Percentiles rank a stretch among this genome's conserved stretches.
Evolutionary conservation across 371 early-diverging fungal species (phyloP).

Genomic region (Mucor velutinosus): DNA sequence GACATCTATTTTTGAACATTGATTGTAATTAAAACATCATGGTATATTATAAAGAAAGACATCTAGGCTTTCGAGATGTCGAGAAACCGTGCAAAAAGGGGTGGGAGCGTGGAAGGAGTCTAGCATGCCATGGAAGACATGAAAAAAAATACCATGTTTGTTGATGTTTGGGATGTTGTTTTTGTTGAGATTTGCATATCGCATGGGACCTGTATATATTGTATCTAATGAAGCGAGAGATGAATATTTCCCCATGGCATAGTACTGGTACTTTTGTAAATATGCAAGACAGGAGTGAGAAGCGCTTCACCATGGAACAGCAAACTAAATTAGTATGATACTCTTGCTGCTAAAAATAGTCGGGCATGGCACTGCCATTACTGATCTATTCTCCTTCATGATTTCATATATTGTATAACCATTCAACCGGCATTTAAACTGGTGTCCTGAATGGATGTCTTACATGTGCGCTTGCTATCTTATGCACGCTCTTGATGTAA

Average conservation of each 20-base stretch:
- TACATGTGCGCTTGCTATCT: neutral
- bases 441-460: neutral
- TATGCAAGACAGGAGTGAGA: neutral
- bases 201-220: neutral
- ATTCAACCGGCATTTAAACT: neutral
- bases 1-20: slow-evolving; percentile 4
- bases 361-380: neutral
- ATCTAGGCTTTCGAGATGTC: neutral
- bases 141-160: neutral
- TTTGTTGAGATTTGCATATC: neutral
- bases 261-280: neutral
- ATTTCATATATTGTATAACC: neutral
- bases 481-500: neutral
- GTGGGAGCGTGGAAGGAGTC: neutral
- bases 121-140: neutral
- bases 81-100: neutral
- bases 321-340: neutral
- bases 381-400: neutral
- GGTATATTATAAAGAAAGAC: neutral
- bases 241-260: neutral
- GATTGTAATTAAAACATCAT: neutral
- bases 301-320: neutral
- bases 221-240: neutral
- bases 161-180: neutral
- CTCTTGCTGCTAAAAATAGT: neutral